Evolutionary conservation across 208 protist genomes (phyloP).

Genomic region (Tritrichomonas foetus): DNA sequence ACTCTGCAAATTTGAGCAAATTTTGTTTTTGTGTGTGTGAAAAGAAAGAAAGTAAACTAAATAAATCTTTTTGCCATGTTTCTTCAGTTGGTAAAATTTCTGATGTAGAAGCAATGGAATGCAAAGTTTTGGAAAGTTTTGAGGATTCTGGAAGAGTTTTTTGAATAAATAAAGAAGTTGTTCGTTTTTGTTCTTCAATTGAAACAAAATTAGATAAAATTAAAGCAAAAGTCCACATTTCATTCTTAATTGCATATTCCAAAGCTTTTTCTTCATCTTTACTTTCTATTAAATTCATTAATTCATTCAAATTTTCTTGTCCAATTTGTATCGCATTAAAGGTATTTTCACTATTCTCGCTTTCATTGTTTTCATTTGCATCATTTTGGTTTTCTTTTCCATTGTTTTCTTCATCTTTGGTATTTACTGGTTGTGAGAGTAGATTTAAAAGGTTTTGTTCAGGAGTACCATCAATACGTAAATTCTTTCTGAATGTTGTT

Average conservation of each 20-base stretch:
- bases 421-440: not conserved
- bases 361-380: no score
- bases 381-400: no score
- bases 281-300: no score
- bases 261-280: not conserved
- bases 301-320: not conserved
- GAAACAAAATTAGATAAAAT: not conserved
- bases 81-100: no score
- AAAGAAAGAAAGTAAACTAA: no score
- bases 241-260: not conserved
- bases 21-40: no score
- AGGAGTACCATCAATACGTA: not conserved
- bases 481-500: not conserved
- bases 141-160: not conserved
- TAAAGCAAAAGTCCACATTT: not conserved
- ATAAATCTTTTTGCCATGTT: no score
- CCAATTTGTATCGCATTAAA: not conserved
- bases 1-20: no score
- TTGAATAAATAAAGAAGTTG: not conserved
- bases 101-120: no score
- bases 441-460: not conserved
- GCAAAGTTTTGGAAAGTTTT: no score
- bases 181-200: not conserved
- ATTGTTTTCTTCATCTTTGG: not conserved
- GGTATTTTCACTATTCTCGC: no score